Evolutionary conservation across 2,329 filamentous ascomycete genomes (phyloP).

Genomic region (Arthrocladium fulminans): DNA sequence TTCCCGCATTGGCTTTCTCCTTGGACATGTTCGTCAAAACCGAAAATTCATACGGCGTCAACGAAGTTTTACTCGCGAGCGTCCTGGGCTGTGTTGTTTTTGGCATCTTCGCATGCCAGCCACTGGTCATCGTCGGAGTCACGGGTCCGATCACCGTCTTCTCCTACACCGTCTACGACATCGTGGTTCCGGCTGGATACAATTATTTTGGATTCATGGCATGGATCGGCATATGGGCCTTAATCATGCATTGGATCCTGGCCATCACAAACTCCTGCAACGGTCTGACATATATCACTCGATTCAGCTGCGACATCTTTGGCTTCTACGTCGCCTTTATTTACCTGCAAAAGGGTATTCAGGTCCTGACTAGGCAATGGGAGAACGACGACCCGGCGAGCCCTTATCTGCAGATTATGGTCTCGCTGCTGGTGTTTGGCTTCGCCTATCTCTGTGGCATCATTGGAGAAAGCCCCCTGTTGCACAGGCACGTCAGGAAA

Average conservation of each 20-base stretch:
- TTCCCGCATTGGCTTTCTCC: constrained; percentile 80
- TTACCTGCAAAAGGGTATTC: constrained; percentile 83
- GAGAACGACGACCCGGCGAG: constrained; percentile 49
- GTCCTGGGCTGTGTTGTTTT: constrained; percentile 78
- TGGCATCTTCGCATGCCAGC: constrained; percentile 68
- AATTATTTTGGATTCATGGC: constrained; percentile 87
- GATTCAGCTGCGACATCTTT: constrained; percentile 89
- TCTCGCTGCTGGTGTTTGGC: constrained; percentile 68
- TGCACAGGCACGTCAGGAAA: constrained; percentile 64
- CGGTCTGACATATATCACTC: constrained; percentile 76
- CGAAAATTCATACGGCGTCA: constrained; percentile 74
- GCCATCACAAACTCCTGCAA: constrained; percentile 83
- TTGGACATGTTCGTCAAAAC: constrained; percentile 92
- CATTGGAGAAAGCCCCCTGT: constrained; percentile 61
- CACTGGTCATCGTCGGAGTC: constrained; percentile 82
- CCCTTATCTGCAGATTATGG: constrained; percentile 67
- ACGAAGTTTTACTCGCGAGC: constrained; percentile 79
- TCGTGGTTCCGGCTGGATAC: constrained; percentile 63
- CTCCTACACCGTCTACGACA: constrained; percentile 89
- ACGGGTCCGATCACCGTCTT: constrained; percentile 89
- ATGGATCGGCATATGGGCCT: constrained; percentile 81
- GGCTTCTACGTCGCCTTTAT: constrained; percentile 90
- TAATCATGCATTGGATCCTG: constrained; percentile 75
- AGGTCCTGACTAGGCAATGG: constrained; percentile 72
- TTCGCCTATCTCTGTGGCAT: constrained; percentile 65